Evolutionary conservation across 2,329 filamentous ascomycete genomes (phyloP).

Genomic region (Boeremia lycopersici): DNA sequence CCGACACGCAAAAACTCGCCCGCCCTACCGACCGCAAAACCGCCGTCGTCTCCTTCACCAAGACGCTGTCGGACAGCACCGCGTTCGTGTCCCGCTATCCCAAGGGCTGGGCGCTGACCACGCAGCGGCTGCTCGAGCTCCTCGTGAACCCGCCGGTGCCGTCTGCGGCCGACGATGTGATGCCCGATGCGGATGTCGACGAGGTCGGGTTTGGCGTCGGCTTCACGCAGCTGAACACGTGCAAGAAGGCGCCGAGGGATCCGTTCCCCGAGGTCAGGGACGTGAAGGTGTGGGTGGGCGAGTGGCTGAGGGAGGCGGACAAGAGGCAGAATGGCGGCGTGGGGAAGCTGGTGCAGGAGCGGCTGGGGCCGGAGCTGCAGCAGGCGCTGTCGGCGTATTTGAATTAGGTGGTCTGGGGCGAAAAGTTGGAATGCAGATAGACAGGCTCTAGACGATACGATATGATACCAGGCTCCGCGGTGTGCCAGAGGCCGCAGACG

Average conservation of each 20-base stretch:
- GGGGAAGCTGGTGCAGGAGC: conserved; percentile 71
- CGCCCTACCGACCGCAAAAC: conserved; percentile 90
- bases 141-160: conserved; percentile 85
- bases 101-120: conserved; percentile 87
- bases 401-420: not conserved
- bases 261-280: conserved; percentile 85
- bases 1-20: conserved; percentile 85
- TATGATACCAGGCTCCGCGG: conserved; percentile 17
- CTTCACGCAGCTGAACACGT: conserved; percentile 92
- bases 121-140: conserved; percentile 85
- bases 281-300: conserved; percentile 81
- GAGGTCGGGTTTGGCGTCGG: conserved; percentile 94
- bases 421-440: not conserved
- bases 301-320: conserved; percentile 79
- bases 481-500: no score
- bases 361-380: conserved; percentile 59
- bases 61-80: conserved; percentile 82
- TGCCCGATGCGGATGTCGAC: conserved; percentile 89
- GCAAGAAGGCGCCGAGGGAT: conserved; percentile 74
- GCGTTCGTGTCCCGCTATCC: conserved; percentile 74
- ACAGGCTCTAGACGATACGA: conserved; percentile 5
- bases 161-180: conserved; percentile 70
- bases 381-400: conserved; percentile 47
- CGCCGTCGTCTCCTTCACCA: conserved; percentile 90
- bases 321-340: conserved; percentile 73